Evolutionary conservation across 192 early-diverging fungal species (phyloP), one percentile per base, ranked within the genome.

Genomic region (Gigaspora rosea): DNA sequence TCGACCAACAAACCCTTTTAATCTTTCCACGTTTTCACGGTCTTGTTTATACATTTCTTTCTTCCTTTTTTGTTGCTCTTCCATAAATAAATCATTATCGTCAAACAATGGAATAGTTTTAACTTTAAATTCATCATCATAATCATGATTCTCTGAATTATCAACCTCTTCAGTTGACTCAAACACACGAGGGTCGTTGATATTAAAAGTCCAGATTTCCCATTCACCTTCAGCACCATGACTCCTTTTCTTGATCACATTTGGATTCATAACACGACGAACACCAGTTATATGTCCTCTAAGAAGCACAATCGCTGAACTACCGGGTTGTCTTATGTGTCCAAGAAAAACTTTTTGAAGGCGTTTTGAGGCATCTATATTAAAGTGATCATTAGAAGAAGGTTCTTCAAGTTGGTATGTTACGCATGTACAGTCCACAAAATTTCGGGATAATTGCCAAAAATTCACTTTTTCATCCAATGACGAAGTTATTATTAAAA

Each of bases 181-280:
- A 8, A 61, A 20, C 6, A 33, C 41, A 35, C 56, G 22, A 12
- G 63, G 51, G n/a, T 65, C 52, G 51, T 67, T 76, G 18, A 76
- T 47, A 41, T 76, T 50, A 10, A 67, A 46, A 27, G 67, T 50
- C 75, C 75, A 76, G 9, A 76, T 15, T 46, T 76, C 75, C 75
- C 75, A 76, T 57, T 76, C 75, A 22, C 75, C 75, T 76, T 76
- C 75, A 32, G 52, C 63, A 41, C 75, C 64, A 58, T 76, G 62
- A 56, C 50, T 50, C 50, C 41, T 52, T 35, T 54, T 22, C 6
- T 13, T 41, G n/a, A 33, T 1, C 46, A 9, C 15, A 48, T 36
- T 32, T 76, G 27, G 62, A 49, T 11, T 27, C 7, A 67, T 76
- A 32, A 33, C 36, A 18, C 56, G 47, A 41, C 75, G 47, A 12